Conservation (phyloP, 257 asterid genomes). For the Apocynum venetum region DNA sequence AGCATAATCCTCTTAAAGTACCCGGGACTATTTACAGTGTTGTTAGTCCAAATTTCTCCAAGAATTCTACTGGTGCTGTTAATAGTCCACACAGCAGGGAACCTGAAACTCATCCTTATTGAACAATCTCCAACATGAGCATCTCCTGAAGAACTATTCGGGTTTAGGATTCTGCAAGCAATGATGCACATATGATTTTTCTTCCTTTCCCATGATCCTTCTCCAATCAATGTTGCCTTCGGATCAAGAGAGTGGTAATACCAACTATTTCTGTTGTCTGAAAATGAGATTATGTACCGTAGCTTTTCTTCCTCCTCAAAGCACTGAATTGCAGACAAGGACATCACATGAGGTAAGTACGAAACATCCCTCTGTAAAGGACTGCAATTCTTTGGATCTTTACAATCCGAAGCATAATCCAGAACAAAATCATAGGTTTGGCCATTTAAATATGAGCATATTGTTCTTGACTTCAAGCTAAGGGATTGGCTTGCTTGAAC, state of each 20-base stretch:
- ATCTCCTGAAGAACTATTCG: conserved; percentile 4
- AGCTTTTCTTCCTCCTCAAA: conserved; percentile 27
- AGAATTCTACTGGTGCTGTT: conserved; percentile 24
- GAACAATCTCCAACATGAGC: conserved; percentile 49
- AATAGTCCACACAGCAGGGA: conserved; percentile 40
- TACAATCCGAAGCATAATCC: conserved; percentile 38
- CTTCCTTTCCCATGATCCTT: conserved; percentile 56
- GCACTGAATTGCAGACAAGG: conserved; percentile 43
- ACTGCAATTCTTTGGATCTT: conserved; percentile 22
- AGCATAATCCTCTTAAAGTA: conserved; percentile 34
- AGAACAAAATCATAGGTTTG: conserved; percentile 19
- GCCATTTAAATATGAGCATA: conserved; percentile 25
- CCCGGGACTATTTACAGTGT: conserved; percentile 28
- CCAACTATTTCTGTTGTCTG: neutral
- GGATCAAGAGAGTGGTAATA: conserved; percentile 13
- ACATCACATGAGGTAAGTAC: conserved; percentile 29
- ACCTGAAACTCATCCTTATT: conserved; percentile 44
- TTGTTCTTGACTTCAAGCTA: conserved; percentile 15
- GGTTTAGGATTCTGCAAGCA: conserved; percentile 47
- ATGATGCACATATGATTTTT: conserved; percentile 37
- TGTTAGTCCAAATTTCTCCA: conserved; percentile 57
- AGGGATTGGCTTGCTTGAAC: conserved; percentile 22
- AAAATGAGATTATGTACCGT: conserved; percentile 32
- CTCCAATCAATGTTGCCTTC: conserved; percentile 40
- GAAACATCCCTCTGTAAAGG: conserved; percentile 22